These are phyloP conservation scores for Cytospora chrysosperma DNA, from an alignment of 2,329 filamentous ascomycete genomes.

Conservation along the genomic window DNA sequence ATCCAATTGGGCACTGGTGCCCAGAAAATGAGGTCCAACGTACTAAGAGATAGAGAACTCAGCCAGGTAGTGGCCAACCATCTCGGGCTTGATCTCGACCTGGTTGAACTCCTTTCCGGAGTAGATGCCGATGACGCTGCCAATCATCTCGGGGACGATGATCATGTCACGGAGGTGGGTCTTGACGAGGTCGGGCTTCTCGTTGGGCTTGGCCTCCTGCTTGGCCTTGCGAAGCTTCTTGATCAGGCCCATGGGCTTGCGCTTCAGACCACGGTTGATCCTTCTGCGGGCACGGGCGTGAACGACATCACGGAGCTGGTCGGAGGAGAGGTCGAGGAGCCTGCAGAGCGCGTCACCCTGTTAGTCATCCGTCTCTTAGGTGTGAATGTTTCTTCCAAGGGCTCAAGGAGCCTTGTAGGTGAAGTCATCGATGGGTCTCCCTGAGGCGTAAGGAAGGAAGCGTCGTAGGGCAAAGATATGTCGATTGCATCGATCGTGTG, in stretches of 20 bases:
- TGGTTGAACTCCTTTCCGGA: slow-evolving; percentile 99
- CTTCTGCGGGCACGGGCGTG: slow-evolving; percentile 97
- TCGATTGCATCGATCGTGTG: not conserved
- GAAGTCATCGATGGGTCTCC: not conserved
- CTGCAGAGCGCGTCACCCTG: slow-evolving; percentile 46
- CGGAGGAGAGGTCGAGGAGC: slow-evolving; percentile 97
- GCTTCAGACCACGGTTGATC: slow-evolving; percentile 99
- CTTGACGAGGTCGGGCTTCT: slow-evolving; percentile 99
- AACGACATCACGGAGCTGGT: slow-evolving; percentile 98
- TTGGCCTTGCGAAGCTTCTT: slow-evolving; percentile 99
- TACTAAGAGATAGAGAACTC: slow-evolving; percentile 99
- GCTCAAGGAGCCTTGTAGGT: not conserved
- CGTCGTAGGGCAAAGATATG: not conserved
- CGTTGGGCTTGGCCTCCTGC: slow-evolving; percentile 98
- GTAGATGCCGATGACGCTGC: slow-evolving; percentile 98
- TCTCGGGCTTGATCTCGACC: slow-evolving; percentile 99
- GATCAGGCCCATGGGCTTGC: slow-evolving; percentile 99
- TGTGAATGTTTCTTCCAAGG: not conserved
- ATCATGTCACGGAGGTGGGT: slow-evolving; percentile 99
- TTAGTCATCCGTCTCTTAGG: slow-evolving; percentile 14
- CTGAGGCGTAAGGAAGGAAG: not conserved
- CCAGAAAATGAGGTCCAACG: slow-evolving; percentile 41
- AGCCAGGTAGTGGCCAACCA: slow-evolving; percentile 99
- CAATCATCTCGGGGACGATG: slow-evolving; percentile 99
- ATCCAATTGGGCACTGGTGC: too few species aligned